These are phyloP conservation scores for Rosa chinensis DNA, from an alignment of 306 rosid species.

Conservation along the genomic window DNA sequence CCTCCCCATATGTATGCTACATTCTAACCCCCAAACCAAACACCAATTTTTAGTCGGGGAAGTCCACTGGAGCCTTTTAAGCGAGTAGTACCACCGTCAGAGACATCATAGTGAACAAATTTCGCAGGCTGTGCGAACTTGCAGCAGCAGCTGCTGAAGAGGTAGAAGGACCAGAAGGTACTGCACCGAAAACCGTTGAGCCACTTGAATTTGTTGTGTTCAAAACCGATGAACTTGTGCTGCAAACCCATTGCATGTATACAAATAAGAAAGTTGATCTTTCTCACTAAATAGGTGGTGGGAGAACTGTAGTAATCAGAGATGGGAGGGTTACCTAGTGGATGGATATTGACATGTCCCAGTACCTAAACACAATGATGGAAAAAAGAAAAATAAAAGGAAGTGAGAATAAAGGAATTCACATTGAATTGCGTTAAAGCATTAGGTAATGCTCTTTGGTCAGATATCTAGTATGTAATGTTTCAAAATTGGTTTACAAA, in stretches of 20 bases:
- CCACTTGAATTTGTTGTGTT: constrained; percentile 83
- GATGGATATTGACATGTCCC: constrained; percentile 73
- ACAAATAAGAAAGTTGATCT: constrained; percentile 11
- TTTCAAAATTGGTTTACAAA: neutral
- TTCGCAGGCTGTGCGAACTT: constrained; percentile 21
- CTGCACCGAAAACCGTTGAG: constrained; percentile 80
- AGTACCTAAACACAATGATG: constrained; percentile 42
- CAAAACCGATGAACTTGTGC: constrained; percentile 71
- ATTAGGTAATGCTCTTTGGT: neutral
- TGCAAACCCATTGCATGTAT: constrained; percentile 35
- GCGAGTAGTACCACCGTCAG: constrained; percentile 29
- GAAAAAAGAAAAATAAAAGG: constrained; percentile 3
- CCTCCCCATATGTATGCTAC: neutral
- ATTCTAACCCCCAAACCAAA: constrained; percentile 1
- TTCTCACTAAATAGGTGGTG: constrained; percentile 3
- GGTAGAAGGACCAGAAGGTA: constrained; percentile 53
- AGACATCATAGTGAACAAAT: constrained; percentile 34
- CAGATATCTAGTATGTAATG: neutral
- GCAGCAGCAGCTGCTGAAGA: constrained; percentile 37
- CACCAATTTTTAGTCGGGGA: neutral
- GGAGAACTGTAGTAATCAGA: constrained; percentile 11
- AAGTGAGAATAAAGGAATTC: neutral
- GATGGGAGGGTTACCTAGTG: constrained; percentile 48
- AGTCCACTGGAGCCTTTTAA: neutral
- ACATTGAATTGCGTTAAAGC: neutral